Conservation (phyloP, 345 rosid genomes). For the Mangifera indica region DNA sequence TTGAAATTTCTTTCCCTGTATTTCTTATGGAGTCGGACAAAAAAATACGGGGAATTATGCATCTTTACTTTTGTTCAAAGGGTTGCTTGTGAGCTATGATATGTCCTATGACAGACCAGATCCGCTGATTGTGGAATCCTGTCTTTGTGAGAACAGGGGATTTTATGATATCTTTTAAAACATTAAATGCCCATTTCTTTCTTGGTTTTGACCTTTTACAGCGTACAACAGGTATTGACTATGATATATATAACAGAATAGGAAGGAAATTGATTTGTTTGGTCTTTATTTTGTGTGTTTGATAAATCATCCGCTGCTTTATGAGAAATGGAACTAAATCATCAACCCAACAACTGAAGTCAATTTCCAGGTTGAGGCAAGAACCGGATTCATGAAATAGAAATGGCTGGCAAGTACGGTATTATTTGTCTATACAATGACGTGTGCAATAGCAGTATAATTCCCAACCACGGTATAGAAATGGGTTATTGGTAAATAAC, state of each 20-base stretch:
- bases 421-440: not conserved
- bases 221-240: not conserved
- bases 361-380: not conserved
- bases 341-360: not conserved
- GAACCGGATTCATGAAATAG: not conserved
- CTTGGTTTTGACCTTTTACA: not conserved
- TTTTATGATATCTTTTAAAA: slow-evolving; percentile 10
- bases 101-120: not conserved
- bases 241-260: too few relatives aligned
- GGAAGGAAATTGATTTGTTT: too few relatives aligned
- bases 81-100: not conserved
- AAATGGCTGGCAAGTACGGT: not conserved
- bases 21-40: not conserved
- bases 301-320: not conserved
- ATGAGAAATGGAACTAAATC: not conserved
- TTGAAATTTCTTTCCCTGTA: too few relatives aligned
- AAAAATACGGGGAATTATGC: not conserved
- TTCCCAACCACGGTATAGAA: too few relatives aligned
- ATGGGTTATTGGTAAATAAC: not conserved
- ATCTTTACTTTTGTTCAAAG: slow-evolving; percentile 7
- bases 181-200: not conserved
- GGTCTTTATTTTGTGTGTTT: too few relatives aligned
- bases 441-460: not conserved
- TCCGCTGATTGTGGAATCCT: not conserved
- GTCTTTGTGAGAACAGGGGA: not conserved